Evolutionary conservation across 371 early-diverging fungal genomes (phyloP), one percentile per base, ranked within the genome.

Genomic region (Cokeromyces recurvatus): DNA sequence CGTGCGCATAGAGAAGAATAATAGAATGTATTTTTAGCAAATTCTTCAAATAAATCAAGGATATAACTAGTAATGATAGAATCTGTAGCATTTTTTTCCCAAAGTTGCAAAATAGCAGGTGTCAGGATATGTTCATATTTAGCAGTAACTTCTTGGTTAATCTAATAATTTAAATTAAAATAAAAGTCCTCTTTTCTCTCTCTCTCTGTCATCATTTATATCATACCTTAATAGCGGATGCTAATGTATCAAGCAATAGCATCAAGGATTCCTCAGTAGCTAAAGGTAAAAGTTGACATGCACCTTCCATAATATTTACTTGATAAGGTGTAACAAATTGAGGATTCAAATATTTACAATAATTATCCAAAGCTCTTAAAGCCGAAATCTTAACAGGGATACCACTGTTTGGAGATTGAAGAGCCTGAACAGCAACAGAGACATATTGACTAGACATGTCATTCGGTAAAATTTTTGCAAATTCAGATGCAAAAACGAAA

Each of bases 401-500:
- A 17, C 85, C 71, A 5, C 81, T 77, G 2, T 66, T 71, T 4
- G 81, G 67, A 2, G 78, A 64, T 48, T 78, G 68, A 27, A 91
- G 71, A 0, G 90, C 89, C 32, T 73, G 70, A 3, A 86, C 85
- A 17, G 90, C 81, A 14, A 87, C 87, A 19, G 71, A 57, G 19
- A 93, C 77, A 61, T 86, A 90, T 29, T 86, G 81, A 5, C 66
- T 51, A 0, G 86, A 74, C 37, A 89, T 68, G 3, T 81, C 74
- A 3, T 66, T 52, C 5, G 92, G 91, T 15, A 92, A 66, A 16
- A 81, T 68, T n/a, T 75, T 70, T 3, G 88, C 85, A 71, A 90
- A 88, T 55, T 85, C 83, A 32, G 88, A 86, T 1, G 90, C 81
- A 74, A 94, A 91, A 10, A 92, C 84, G 38, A 95, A 79, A 2